These are phyloP conservation scores for Annulohypoxylon nitens DNA, from an alignment of 495 filamentous ascomycete species.

Conservation along the genomic window DNA sequence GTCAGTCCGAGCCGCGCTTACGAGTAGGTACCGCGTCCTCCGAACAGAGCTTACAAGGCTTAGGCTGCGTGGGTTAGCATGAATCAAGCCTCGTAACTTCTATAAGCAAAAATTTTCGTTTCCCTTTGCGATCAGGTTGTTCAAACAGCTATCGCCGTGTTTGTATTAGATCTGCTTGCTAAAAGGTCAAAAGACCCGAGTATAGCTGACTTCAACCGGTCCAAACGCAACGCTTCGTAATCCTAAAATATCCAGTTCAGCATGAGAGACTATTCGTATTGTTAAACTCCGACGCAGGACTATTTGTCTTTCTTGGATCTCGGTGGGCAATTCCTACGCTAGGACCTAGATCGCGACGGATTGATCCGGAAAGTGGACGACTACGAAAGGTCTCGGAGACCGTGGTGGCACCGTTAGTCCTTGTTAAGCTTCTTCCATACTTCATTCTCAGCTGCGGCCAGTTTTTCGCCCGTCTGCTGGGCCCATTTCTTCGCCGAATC, in stretches of 20 bases:
- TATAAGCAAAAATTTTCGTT: constrained; percentile 13
- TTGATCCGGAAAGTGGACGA: constrained; percentile 4
- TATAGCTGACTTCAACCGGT: background rate
- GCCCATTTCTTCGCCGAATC: constrained; percentile 71
- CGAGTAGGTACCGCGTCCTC: constrained; percentile 3
- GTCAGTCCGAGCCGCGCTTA: constrained; percentile 12
- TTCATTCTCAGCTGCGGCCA: constrained; percentile 73
- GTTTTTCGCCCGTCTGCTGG: constrained; percentile 69
- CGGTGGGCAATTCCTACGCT: constrained; percentile 7
- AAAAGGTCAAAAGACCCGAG: constrained; percentile 4
- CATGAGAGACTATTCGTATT: constrained; percentile 8
- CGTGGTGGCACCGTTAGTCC: constrained; percentile 45
- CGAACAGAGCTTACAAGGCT: background rate
- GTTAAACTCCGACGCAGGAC: constrained; percentile 14
- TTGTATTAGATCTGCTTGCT: constrained; percentile 10
- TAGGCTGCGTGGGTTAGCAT: constrained; percentile 13
- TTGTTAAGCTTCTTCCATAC: constrained; percentile 79
- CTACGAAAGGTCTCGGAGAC: background rate
- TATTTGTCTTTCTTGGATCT: constrained; percentile 14
- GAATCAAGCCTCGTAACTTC: constrained; percentile 27
- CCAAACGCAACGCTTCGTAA: constrained; percentile 1
- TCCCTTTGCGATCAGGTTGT: constrained; percentile 6
- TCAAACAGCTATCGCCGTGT: constrained; percentile 23
- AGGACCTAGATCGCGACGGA: constrained; percentile 15
- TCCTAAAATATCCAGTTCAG: constrained; percentile 1